Evolutionary conservation across 306 rosid species (phyloP).

Genomic region (Malus orientalis): DNA sequence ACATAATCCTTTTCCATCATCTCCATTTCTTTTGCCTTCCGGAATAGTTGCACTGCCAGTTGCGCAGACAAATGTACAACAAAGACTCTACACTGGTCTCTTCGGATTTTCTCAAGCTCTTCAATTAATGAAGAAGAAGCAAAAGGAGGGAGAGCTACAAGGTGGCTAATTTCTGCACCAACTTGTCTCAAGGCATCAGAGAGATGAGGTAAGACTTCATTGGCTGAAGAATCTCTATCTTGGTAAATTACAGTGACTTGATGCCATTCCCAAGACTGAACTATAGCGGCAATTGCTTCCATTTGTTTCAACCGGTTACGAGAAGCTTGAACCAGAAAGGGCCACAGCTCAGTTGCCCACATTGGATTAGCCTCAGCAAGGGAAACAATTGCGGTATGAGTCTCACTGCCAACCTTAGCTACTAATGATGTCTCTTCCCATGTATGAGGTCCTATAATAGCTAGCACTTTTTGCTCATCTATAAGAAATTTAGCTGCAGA

Average conservation of each 20-base stretch:
- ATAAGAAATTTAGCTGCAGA: conserved; percentile 42
- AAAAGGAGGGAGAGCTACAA: conserved; percentile 30
- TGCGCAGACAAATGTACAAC: conserved; percentile 29
- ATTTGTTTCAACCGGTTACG: conserved; percentile 20
- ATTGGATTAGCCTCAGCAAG: conserved; percentile 35
- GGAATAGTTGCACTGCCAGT: conserved; percentile 29
- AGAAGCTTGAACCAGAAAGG: conserved; percentile 34
- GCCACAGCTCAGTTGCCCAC: conserved; percentile 36
- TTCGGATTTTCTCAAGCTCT: conserved; percentile 32
- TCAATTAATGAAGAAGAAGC: conserved; percentile 26
- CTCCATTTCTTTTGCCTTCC: conserved; percentile 28
- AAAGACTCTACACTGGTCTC: conserved; percentile 29
- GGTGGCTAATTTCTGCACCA: conserved; percentile 15
- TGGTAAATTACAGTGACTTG: conserved; percentile 32
- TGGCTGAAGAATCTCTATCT: conserved; percentile 29
- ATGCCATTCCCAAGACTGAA: conserved; percentile 38
- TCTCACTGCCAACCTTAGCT: conserved; percentile 28
- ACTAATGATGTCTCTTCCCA: conserved; percentile 42
- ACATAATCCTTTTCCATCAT: conserved; percentile 46
- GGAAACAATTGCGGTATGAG: conserved; percentile 24
- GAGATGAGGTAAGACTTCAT: conserved; percentile 25
- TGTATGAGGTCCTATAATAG: conserved; percentile 34
- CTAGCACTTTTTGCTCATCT: conserved; percentile 20
- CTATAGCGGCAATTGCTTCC: conserved; percentile 37
- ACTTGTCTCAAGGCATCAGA: conserved; percentile 16